Base-by-base conservation (phyloP, 805 yeast genomes). In the Teunomyces atbi region DNA sequence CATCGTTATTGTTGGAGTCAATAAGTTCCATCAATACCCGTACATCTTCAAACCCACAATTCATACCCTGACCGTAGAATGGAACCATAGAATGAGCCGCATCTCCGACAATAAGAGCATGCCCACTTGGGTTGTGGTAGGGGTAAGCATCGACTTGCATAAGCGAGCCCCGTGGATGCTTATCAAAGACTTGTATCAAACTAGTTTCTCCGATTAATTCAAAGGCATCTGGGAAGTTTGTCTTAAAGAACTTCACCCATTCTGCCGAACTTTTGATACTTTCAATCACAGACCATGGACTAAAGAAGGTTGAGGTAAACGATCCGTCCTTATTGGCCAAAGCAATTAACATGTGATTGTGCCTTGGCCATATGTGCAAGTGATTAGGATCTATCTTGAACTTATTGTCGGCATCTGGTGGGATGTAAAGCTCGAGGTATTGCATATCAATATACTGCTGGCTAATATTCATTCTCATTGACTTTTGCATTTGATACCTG, bases 41-140 rank as follows among this genome's bases (percentile, higher is more conserved):
- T 18, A 91, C 91, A 56, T 92, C 97, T 65, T 91, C 97, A 62
- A 91, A 86, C 1, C 97, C 97, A 61, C 96, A 88, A 64, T 91
- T 91, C 92, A 91, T 86, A 4, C 97, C 97, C 64, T 91, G 97
- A 7, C 97, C 97, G 60, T 90, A 91, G 64, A 91, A 91, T n/a
- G 97, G 97, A 5, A 91, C 97, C 96, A 90, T 91, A 23, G 94
- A 82, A 66, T 91, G 97, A 0, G 97, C 96, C 0, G 97, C 96
- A 63, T 91, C 97, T 5, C 97, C 97, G 23, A 91, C 67, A 10
- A 91, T 67, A 7, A 91, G 68, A 12, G 83, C 83, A 47, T 78
- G 77, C 40, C 82, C 86, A 35, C 73, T 63, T 39, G 74, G 73
- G 46, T 72, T 76, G 59, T 88, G 80, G 66, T 89, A 91, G 2